Conservation (phyloP, 768 basidiomycete species). For the Candolleomyces aberdarensis region DNA sequence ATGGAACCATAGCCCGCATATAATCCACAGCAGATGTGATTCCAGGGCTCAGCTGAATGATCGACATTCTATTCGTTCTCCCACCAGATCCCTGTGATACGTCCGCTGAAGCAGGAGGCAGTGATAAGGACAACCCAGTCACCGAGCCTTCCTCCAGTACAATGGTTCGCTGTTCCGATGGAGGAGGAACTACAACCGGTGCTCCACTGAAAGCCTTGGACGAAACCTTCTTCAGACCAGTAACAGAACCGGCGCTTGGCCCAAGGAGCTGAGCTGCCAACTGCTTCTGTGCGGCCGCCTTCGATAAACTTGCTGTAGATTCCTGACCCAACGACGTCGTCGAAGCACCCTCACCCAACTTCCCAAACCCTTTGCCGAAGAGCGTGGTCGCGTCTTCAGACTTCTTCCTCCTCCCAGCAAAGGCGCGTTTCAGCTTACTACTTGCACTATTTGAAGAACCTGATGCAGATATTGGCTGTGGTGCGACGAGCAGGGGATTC, state of each 20-base stretch:
- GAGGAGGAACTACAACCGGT: neutral
- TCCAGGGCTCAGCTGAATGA: conserved; percentile 55
- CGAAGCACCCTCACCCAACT: neutral
- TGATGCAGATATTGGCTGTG: neutral
- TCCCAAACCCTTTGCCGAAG: conserved; percentile 14
- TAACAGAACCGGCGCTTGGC: conserved; percentile 14
- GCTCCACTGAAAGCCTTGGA: neutral
- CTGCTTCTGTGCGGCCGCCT: conserved; percentile 15
- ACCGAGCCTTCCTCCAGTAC: neutral
- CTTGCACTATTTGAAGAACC: conserved; percentile 22
- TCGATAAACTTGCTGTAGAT: conserved; percentile 14
- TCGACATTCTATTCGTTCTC: conserved; percentile 34
- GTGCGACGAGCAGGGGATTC: neutral
- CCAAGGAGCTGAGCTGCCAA: conserved; percentile 4
- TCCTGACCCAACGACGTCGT: conserved; percentile 6
- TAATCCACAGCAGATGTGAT: conserved; percentile 58
- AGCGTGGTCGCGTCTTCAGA: conserved; percentile 42
- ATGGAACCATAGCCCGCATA: conserved; percentile 35
- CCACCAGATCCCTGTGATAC: neutral
- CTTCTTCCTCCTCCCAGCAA: conserved; percentile 55
- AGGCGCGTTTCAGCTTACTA: conserved; percentile 55
- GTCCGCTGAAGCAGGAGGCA: conserved; percentile 30
- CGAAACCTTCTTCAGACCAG: conserved; percentile 8
- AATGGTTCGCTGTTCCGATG: neutral
- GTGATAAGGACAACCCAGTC: conserved; percentile 15